Evolutionary conservation across 2,329 filamentous ascomycete species (phyloP).

Genomic region (Claviceps humidiphila): DNA sequence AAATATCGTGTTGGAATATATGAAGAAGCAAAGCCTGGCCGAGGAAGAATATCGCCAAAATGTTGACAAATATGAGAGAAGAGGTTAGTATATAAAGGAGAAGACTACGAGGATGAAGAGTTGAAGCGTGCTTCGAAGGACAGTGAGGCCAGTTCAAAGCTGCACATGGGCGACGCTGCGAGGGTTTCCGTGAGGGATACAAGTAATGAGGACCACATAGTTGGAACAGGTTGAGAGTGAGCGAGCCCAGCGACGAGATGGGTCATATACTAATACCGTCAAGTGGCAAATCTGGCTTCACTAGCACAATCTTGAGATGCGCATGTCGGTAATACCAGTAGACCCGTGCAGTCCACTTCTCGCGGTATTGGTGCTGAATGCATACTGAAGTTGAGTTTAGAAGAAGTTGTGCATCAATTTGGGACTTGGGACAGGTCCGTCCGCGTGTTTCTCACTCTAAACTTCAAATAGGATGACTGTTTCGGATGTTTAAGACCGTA

Average conservation of each 20-base stretch:
- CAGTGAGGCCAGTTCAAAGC: constrained; percentile 12
- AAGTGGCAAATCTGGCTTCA: too few relatives aligned
- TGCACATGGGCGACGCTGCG: constrained; percentile 18
- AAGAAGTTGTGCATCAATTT: too few relatives aligned
- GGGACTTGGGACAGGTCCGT: too few relatives aligned
- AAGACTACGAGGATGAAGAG: constrained; percentile 37
- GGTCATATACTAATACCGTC: neutral
- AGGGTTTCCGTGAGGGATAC: constrained; percentile 11
- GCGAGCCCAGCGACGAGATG: neutral
- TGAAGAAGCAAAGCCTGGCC: constrained; percentile 61
- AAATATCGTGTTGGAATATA: constrained; percentile 61
- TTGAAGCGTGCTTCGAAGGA: constrained; percentile 42
- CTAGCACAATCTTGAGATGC: too few relatives aligned
- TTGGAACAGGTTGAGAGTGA: neutral
- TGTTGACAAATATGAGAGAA: constrained; percentile 21
- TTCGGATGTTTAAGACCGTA: too few relatives aligned
- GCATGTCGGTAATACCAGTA: too few relatives aligned
- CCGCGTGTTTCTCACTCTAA: too few relatives aligned
- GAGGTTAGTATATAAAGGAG: constrained; percentile 16
- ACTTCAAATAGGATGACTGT: too few relatives aligned
- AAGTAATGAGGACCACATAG: neutral
- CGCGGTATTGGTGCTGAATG: too few relatives aligned
- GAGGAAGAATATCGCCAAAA: constrained; percentile 44
- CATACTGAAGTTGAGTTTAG: too few relatives aligned
- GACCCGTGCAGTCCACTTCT: too few relatives aligned